These are phyloP conservation scores for Pichia sorboxylosa DNA, from an alignment of 1,139 yeast species.

Conservation along the genomic window DNA sequence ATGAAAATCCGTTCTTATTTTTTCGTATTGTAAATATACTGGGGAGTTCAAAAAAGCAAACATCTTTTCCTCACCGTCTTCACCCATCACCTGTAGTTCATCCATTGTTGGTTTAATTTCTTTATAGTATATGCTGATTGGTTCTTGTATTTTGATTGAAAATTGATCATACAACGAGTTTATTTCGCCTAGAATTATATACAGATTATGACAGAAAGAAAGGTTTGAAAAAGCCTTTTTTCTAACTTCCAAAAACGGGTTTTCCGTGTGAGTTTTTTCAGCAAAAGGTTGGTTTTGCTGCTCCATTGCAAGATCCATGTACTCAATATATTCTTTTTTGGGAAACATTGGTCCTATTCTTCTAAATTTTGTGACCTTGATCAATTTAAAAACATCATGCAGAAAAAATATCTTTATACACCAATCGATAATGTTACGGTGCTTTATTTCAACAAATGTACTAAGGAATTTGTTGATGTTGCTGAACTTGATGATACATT, in stretches of 20 bases:
- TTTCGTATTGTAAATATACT: conserved; percentile 12
- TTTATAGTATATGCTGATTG: conserved; percentile 6
- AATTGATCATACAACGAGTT: conserved; percentile 16
- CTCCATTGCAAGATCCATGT: conserved; percentile 1
- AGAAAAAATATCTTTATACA: conserved; percentile 15
- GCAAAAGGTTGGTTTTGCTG: too few species aligned
- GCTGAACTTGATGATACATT: conserved; percentile 9
- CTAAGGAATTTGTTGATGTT: conserved; percentile 4
- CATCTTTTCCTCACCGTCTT: conserved; percentile 10
- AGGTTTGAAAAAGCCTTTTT: too few species aligned
- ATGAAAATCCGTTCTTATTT: conserved; percentile 13
- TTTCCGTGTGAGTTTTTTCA: too few species aligned
- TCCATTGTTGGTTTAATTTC: conserved; percentile 7
- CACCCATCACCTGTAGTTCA: too few species aligned
- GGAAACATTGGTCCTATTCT: conserved; percentile 16
- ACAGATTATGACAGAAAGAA: too few species aligned
- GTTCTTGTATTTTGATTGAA: conserved; percentile 4
- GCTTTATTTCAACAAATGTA: too few species aligned
- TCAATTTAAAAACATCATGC: conserved; percentile 15
- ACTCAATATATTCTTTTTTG: conserved; percentile 11
- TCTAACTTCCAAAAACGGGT: too few species aligned
- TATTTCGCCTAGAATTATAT: conserved; percentile 14
- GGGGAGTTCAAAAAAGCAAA: conserved; percentile 10
- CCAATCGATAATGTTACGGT: too few species aligned
- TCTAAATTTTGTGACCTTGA: conserved; percentile 15